Conservation (phyloP, 2,329 filamentous ascomycete species). For the Diaporthe batatas region DNA sequence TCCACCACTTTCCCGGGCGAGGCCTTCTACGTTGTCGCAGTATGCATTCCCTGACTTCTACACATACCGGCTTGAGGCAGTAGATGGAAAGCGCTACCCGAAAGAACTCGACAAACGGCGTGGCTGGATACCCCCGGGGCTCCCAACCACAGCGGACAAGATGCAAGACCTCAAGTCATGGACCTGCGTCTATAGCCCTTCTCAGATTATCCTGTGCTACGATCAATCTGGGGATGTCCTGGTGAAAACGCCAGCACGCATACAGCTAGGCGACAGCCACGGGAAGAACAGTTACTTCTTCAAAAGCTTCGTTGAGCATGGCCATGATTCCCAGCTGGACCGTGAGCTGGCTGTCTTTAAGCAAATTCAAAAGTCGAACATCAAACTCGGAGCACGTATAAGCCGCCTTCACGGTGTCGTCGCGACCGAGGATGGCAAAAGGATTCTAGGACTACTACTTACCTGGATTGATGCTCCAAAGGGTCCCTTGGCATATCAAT, state of each 20-base stretch:
- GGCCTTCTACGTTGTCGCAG: neutral
- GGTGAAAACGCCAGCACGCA: neutral
- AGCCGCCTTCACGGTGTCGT: slow-evolving; percentile 8
- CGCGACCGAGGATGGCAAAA: neutral
- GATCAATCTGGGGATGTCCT: slow-evolving; percentile 2
- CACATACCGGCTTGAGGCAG: slow-evolving; percentile 7
- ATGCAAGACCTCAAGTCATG: neutral
- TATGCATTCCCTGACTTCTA: slow-evolving; percentile 20
- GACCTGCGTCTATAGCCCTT: neutral
- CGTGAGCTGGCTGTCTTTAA: neutral
- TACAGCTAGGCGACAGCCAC: neutral
- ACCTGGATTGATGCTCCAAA: slow-evolving; percentile 6
- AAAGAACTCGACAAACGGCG: slow-evolving; percentile 7
- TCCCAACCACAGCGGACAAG: neutral
- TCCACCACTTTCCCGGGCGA: neutral
- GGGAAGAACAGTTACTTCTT: neutral
- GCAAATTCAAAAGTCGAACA: neutral
- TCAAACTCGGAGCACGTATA: neutral
- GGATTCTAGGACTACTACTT: neutral
- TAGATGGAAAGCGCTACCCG: neutral
- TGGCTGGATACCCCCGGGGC: neutral
- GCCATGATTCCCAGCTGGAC: neutral
- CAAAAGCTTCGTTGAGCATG: neutral
- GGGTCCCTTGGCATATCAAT: neutral
- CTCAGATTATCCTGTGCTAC: neutral